These are phyloP conservation scores for Elsinoe arachidis DNA, from an alignment of 2,329 filamentous ascomycete species.

Conservation along the genomic window DNA sequence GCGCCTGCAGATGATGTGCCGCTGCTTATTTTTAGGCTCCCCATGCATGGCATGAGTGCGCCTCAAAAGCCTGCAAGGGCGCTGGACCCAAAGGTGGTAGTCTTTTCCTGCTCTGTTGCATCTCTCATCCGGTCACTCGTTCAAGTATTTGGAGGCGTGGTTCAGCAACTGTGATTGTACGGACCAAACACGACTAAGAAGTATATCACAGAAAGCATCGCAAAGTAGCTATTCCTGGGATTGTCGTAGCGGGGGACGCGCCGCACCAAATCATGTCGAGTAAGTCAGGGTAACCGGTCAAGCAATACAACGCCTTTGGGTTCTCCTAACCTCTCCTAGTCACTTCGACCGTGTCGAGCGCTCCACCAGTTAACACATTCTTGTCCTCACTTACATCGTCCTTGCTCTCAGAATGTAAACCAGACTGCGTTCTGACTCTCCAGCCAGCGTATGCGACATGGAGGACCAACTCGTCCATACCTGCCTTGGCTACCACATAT, in stretches of 20 bases:
- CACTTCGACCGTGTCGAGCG: not conserved
- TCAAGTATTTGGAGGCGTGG: not conserved
- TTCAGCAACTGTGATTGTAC: not conserved
- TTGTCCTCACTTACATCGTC: constrained; percentile 2
- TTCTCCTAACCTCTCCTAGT: not conserved
- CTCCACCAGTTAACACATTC: not conserved
- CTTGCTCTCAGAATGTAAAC: constrained; percentile 1
- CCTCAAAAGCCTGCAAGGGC: not conserved
- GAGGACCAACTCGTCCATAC: constrained; percentile 2
- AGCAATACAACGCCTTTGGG: not conserved
- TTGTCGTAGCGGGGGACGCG: not conserved
- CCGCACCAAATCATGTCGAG: not conserved
- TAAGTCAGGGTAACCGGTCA: not conserved
- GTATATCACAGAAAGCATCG: not conserved
- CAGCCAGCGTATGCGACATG: constrained; percentile 6
- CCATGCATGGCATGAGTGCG: not conserved
- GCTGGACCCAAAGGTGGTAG: not conserved
- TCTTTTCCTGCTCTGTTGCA: not conserved
- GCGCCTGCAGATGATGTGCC: constrained; percentile 2
- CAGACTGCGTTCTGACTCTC: not conserved
- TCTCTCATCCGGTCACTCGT: not conserved
- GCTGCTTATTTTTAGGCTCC: constrained; percentile 7
- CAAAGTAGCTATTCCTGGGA: not conserved
- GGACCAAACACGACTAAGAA: not conserved
- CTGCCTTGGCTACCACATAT: not conserved